Conservation (phyloP, 2,329 filamentous ascomycete genomes). For the Sclerotinia minor region DNA sequence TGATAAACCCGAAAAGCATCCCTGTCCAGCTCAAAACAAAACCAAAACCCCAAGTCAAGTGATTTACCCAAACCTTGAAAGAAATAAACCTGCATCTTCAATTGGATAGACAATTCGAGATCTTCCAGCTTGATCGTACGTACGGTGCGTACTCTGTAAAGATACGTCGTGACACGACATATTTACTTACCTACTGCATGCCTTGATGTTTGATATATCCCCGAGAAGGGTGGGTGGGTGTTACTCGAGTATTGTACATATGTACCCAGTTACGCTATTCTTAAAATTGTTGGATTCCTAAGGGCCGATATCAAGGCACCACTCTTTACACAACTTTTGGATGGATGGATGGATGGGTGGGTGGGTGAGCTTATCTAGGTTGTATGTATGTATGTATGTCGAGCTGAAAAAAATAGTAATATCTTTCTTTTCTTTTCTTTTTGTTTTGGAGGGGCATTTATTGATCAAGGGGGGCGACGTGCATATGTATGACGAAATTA, state of each 20-base stretch:
- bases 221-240: too few relatives aligned
- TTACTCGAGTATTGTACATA: too few relatives aligned
- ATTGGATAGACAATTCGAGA: too few relatives aligned
- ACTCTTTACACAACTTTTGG: slow-evolving; percentile 4
- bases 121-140: too few relatives aligned
- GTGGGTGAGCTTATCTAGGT: neutral
- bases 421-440: too few relatives aligned
- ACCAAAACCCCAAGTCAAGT: neutral
- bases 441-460: neutral
- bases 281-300: too few relatives aligned
- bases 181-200: neutral
- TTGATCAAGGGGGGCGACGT: neutral
- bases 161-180: neutral
- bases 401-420: neutral
- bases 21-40: slow-evolving; percentile 6
- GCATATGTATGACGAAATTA: slow-evolving; percentile 4
- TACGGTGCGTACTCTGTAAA: too few relatives aligned
- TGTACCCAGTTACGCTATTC: neutral
- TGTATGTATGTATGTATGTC: neutral
- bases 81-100: too few relatives aligned
- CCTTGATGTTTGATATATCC: neutral
- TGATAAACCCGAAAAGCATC: too few relatives aligned
- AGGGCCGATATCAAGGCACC: slow-evolving; percentile 9
- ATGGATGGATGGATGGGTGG: neutral
- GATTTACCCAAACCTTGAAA: neutral